Base-by-base conservation (phyloP, 2,329 filamentous ascomycete genomes). In the Zasmidium angulare region DNA sequence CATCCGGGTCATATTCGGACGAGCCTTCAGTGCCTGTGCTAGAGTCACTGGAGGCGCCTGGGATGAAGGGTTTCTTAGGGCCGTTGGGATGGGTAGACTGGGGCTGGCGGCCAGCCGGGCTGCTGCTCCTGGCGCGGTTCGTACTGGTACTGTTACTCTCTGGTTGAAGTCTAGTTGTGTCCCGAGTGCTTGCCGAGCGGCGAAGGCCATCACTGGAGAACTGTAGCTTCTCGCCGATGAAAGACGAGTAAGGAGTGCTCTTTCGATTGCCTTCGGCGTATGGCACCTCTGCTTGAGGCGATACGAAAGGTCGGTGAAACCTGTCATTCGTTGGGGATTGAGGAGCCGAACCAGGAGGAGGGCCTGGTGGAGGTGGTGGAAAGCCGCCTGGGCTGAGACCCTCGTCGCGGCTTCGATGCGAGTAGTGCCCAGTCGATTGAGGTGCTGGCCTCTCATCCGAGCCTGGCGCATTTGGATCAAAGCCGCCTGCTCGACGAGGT, bases 361-460 rank as follows among this genome's bases (percentile, higher is more conserved):
- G 74, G 2, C 70, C 73, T 47, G 76, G 68, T 12, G 71, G 71
- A 9, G 72, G 72, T 43, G 72, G 70, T 19, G 72, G 71, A 26
- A 67, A 66, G 20, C 62, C 63, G 31, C 60, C 55, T n/a, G 58
- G 53, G 11, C 66, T 67, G 51, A 68, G 66, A 48, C 72, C 70
- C 36, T 64, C 70, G 1, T 71, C 72, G 22, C 64, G 64, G 56
- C 71, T 65, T 9, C 68, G 59, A 22, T 70, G 66, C 12, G 64
- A 58, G 48, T 72, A 71, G 26, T 66, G 64, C 48, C 63, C 60
- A 36, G 59, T 65, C 4, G 65, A 63, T 19, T 61, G 56, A 23
- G 63, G 64, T 21, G 84, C 84, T 69, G 82, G 82, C 36, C 82
- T 78, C 65, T 87, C 84, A 67, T 87, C 84, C 36, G 79, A 82